Conservation (phyloP, 345 rosid genomes). For the Populus euphratica region DNA sequence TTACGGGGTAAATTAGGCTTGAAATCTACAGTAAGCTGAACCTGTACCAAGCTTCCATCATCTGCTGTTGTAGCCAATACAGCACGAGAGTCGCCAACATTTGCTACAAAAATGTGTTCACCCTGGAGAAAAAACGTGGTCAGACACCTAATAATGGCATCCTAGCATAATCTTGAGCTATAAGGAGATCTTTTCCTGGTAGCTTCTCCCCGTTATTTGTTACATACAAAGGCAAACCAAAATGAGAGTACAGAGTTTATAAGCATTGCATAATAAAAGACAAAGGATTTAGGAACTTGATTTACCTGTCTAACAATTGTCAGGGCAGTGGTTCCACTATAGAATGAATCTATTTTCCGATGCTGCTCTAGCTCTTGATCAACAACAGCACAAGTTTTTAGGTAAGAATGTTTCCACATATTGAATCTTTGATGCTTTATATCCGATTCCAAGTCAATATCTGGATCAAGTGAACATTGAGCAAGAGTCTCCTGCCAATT, state of each 20-base stretch:
- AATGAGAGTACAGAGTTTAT: background rate
- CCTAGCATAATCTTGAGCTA: background rate
- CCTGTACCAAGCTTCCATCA: conserved; percentile 62
- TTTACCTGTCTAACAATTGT: conserved; percentile 78
- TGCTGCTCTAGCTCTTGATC: conserved; percentile 68
- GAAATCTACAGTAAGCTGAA: conserved; percentile 85
- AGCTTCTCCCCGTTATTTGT: background rate
- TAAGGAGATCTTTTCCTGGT: background rate
- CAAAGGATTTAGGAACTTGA: background rate
- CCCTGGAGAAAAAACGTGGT: conserved; percentile 44
- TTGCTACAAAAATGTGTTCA: conserved; percentile 59
- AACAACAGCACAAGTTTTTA: conserved; percentile 70
- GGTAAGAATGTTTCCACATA: conserved; percentile 76
- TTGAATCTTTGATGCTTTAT: conserved; percentile 46
- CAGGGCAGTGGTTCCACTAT: conserved; percentile 86
- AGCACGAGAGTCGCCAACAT: conserved; percentile 93
- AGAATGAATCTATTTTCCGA: conserved; percentile 65
- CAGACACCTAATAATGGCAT: background rate
- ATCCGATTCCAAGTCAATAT: conserved; percentile 50
- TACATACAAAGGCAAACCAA: background rate
- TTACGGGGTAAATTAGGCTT: conserved; percentile 84
- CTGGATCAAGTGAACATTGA: conserved; percentile 41
- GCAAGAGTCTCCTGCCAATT: conserved; percentile 82
- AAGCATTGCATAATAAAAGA: background rate
- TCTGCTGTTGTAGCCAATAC: conserved; percentile 75